phyloP scores from a whole-genome alignment of 352 stramenopile species.

The Thalassiosira hispida region DNA sequence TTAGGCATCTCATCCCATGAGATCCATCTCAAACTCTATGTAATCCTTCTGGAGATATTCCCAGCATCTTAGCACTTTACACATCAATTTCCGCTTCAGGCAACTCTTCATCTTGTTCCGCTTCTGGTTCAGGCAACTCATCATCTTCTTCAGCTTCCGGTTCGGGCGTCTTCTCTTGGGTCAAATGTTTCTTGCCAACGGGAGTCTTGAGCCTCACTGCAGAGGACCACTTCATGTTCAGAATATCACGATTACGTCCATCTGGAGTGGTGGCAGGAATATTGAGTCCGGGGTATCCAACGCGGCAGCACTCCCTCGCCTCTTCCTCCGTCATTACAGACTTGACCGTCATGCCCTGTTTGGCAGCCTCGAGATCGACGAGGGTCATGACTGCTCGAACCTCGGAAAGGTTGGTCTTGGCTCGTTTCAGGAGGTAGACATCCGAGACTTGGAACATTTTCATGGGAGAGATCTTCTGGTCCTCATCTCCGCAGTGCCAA shows the following conservation, averaged over 20 bases:
- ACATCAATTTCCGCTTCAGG: slow-evolving; percentile 5
- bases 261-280: background rate
- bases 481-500: slow-evolving; percentile 21
- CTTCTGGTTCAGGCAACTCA: background rate
- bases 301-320: background rate
- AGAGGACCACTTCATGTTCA: slow-evolving; percentile 5
- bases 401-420: slow-evolving; percentile 18
- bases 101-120: background rate
- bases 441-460: slow-evolving; percentile 11
- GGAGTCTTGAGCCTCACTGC: slow-evolving; percentile 6
- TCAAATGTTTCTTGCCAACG: background rate
- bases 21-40: background rate
- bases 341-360: slow-evolving; percentile 8
- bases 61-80: background rate
- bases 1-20: background rate
- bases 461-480: slow-evolving; percentile 18
- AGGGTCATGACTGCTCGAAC: slow-evolving; percentile 14
- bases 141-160: background rate
- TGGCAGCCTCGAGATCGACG: slow-evolving; percentile 8
- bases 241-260: background rate
- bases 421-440: background rate
- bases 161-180: background rate
- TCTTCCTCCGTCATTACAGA: slow-evolving; percentile 4
- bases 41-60: background rate
- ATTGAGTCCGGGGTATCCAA: background rate